These are phyloP conservation scores for Solanum lycopersicoides DNA, from an alignment of 257 asterid species.

Conservation along the genomic window DNA sequence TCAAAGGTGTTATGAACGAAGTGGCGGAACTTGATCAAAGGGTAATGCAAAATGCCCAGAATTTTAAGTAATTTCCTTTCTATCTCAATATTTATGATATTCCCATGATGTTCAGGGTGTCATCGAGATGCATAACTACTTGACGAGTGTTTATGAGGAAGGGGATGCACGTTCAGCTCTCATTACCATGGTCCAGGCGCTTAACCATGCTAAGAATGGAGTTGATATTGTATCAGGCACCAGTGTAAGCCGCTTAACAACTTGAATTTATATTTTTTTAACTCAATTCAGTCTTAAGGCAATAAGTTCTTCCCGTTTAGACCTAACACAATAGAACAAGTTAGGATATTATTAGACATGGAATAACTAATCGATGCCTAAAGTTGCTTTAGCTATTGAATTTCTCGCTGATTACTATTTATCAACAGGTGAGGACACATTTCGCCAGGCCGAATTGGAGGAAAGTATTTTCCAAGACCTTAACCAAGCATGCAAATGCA, in stretches of 20 bases:
- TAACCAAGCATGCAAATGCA: conserved; percentile 89
- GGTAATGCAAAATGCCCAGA: conserved; percentile 30
- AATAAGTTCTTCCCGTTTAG: neutral
- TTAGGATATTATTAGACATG: neutral
- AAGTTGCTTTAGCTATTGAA: neutral
- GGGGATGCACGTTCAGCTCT: conserved; percentile 98
- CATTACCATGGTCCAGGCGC: conserved; percentile 96
- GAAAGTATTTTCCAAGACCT: conserved; percentile 66
- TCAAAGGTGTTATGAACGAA: conserved; percentile 93
- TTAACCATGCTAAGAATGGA: conserved; percentile 94
- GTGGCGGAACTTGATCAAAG: conserved; percentile 84
- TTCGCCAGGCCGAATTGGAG: conserved; percentile 98
- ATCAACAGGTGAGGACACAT: conserved; percentile 78
- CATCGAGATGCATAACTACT: conserved; percentile 93
- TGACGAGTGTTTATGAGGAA: conserved; percentile 94
- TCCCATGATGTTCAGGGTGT: conserved; percentile 47
- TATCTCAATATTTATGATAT: neutral
- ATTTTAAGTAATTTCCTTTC: neutral
- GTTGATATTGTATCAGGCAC: conserved; percentile 88
- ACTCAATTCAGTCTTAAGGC: neutral
- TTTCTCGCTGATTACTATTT: neutral
- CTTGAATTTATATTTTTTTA: neutral
- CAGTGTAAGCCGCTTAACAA: conserved; percentile 33
- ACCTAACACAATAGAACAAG: neutral
- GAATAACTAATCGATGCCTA: neutral